Conservation (phyloP, 1,139 yeast genomes). For the Kurtzmaniella quercitrusa region DNA sequence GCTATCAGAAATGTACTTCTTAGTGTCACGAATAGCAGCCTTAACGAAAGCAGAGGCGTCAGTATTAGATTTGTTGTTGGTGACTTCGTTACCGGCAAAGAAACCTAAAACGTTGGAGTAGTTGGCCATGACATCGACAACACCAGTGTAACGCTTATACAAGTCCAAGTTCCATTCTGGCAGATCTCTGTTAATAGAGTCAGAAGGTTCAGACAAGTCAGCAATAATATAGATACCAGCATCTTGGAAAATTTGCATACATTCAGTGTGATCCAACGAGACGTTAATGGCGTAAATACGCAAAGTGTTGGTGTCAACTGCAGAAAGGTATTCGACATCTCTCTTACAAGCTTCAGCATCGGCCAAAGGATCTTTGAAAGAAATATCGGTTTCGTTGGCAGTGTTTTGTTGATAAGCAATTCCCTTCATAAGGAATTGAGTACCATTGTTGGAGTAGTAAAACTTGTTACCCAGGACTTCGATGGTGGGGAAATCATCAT, state of each 20-base stretch:
- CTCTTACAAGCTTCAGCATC: conserved; percentile 69
- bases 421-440: conserved; percentile 76
- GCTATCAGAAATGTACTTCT: conserved; percentile 62
- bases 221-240: conserved; percentile 87
- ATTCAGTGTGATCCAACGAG: conserved; percentile 75
- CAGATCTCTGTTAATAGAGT: conserved; percentile 67
- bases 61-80: conserved; percentile 50
- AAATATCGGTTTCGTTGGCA: conserved; percentile 41
- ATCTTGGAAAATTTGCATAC: conserved; percentile 80
- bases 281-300: conserved; percentile 76
- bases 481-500: conserved; percentile 46
- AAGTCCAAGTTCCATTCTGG: conserved; percentile 72
- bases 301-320: conserved; percentile 72
- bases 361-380: conserved; percentile 73
- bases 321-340: conserved; percentile 75
- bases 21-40: conserved; percentile 90
- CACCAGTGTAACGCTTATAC: conserved; percentile 69
- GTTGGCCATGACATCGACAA: conserved; percentile 77
- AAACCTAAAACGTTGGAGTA: conserved; percentile 88
- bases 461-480: conserved; percentile 72
- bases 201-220: conserved; percentile 83
- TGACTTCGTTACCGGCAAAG: conserved; percentile 89
- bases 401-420: conserved; percentile 69
- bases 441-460: conserved; percentile 70
- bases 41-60: conserved; percentile 75